These are phyloP conservation scores for Globisporangium iwayamae DNA, from an alignment of 352 stramenopile genomes.

Conservation along the genomic window DNA sequence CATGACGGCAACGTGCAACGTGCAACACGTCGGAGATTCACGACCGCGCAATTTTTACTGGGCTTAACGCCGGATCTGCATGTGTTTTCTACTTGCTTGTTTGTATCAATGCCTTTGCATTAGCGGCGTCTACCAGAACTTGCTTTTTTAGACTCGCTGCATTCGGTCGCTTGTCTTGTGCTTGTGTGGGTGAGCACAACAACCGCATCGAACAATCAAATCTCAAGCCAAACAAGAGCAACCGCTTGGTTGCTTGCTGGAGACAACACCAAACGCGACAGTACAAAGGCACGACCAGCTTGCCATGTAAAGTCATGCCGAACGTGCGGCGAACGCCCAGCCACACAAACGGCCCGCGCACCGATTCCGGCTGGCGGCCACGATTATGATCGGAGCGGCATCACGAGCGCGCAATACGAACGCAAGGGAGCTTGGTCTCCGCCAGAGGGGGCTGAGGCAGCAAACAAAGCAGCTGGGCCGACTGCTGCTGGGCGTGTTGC, in stretches of 20 bases:
- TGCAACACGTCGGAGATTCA: background rate
- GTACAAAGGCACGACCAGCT: background rate
- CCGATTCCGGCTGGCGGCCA: conserved; percentile 2
- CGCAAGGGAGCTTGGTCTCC: background rate
- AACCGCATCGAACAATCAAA: background rate
- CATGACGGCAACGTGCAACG: background rate
- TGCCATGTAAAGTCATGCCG: conserved; percentile 9
- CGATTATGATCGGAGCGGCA: conserved; percentile 2
- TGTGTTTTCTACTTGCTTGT: background rate
- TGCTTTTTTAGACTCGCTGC: background rate
- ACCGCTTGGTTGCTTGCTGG: background rate
- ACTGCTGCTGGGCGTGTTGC: background rate
- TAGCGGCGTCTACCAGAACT: background rate
- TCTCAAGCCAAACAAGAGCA: background rate
- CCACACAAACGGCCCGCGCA: conserved; percentile 2
- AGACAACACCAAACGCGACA: background rate
- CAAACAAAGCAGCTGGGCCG: background rate
- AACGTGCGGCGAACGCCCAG: background rate
- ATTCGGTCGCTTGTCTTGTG: background rate
- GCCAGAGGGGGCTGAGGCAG: background rate
- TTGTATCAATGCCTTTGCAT: background rate
- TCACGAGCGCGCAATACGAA: background rate
- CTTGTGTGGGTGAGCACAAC: background rate
- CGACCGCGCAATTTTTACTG: background rate
- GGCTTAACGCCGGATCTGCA: background rate